Evolutionary conservation across 2,329 filamentous ascomycete genomes (phyloP), one percentile per base, ranked within the genome.

Genomic region (Xylogone sp.): DNA sequence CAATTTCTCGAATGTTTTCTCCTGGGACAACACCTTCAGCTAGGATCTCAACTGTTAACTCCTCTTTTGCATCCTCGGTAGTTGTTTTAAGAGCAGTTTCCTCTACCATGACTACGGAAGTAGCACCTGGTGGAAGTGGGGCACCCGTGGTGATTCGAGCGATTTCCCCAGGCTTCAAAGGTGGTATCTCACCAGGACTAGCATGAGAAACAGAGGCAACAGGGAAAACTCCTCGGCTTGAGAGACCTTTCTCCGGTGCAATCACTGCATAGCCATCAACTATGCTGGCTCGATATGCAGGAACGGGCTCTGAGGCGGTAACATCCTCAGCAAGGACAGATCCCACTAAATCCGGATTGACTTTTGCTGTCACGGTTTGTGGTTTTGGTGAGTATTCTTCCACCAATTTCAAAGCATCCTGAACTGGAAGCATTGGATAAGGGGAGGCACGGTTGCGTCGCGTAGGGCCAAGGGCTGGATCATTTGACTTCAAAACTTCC

Each of bases 31-130:
- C 83, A 8, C 82, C 82, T 22, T 86, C 83, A 0, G 90, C 90
- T 1, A 96, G 74, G 34, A 99, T 92, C 66, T 96, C 89, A 2
- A 99, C 81, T 55, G 91, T 87, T 46, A 85, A 86, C 68, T 99
- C 94, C 70, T 99, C 94, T 47, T 77, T 78, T 0, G 85, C 88
- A 59, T 96, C 89, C 0, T 88, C 84, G 0, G 90, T 94, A 69
- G 82, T 83, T 1, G 81, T 84, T 54, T 81, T 83, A 3, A 99
- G 75, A 1, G 85, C 71, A 0, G 94, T 99, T 64, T 97, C 94
- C 71, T 99, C 94, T 0, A 99, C 94, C 90, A 95, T 97, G 45
- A 97, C 86, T 4, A 99, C 92, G 0, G 93, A 87, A 21, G 90
- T 96, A 2, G 94, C 90, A 1, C 92, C 90, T 0, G 85, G 84